Conservation (phyloP, 139 green algal genomes). For the Axilococcus clingmanii region DNA sequence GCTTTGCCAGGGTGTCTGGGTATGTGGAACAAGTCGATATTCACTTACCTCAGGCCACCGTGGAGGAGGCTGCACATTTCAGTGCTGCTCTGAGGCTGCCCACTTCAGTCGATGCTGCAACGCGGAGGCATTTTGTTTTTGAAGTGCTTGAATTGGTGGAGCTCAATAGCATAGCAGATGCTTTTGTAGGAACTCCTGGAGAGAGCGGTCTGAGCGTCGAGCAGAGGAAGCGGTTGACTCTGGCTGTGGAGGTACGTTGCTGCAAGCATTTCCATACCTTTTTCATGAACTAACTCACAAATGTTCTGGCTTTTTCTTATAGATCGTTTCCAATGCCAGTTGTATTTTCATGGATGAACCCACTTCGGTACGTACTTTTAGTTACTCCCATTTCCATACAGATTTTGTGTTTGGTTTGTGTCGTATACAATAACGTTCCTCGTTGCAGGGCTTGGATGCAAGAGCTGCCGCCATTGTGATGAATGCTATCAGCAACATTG, state of each 20-base stretch:
- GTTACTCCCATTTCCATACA: too few relatives aligned
- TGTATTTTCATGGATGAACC: slow-evolving; percentile 36
- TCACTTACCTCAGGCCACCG: slow-evolving; percentile 21
- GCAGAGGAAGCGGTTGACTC: slow-evolving; percentile 61
- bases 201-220: slow-evolving; percentile 30
- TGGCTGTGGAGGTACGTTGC: slow-evolving; percentile 71
- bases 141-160: slow-evolving; percentile 9
- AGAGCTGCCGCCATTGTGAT: slow-evolving; percentile 35
- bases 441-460: slow-evolving; percentile 29
- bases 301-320: too few relatives aligned
- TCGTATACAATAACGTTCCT: too few relatives aligned
- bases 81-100: slow-evolving; percentile 24
- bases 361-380: too few relatives aligned
- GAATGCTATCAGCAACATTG: slow-evolving; percentile 21
- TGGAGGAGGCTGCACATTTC: slow-evolving; percentile 49
- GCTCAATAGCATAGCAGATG: background rate
- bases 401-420: too few relatives aligned
- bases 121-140: background rate
- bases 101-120: background rate
- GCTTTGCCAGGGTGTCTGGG: slow-evolving; percentile 31
- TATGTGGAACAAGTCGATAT: slow-evolving; percentile 30
- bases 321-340: slow-evolving; percentile 48
- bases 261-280: too few relatives aligned
- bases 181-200: slow-evolving; percentile 1
- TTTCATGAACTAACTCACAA: too few relatives aligned